Percentiles rank a stretch among this genome's conserved stretches.
Evolutionary conservation across 306 rosid species (phyloP).

Genomic region (Rosa persica): DNA sequence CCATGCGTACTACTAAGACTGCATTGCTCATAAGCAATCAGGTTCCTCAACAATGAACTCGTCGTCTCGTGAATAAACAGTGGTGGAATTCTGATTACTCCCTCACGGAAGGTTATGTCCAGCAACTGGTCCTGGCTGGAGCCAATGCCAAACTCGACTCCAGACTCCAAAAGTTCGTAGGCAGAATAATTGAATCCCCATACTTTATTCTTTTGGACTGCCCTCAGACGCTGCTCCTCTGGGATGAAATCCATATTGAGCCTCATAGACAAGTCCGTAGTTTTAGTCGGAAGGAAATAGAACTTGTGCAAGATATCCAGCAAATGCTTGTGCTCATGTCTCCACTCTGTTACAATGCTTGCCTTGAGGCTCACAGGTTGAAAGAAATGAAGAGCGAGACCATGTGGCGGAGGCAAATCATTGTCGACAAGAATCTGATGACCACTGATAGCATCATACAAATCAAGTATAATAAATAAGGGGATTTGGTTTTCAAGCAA

Average conservation of each 20-base stretch:
- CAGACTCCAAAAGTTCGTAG: constrained; percentile 26
- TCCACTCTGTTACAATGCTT: not conserved
- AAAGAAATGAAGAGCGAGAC: constrained; percentile 13
- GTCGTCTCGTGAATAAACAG: constrained; percentile 17
- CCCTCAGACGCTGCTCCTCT: not conserved
- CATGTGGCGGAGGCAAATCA: not conserved
- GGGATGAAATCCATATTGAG: not conserved
- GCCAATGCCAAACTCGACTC: constrained; percentile 7
- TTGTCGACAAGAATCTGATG: not conserved
- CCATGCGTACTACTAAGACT: constrained; percentile 20
- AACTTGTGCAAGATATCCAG: constrained; percentile 37
- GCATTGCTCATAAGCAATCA: constrained; percentile 40
- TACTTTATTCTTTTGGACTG: not conserved
- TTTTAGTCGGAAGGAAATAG: not conserved
- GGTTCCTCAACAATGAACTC: constrained; percentile 32
- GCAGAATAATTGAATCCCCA: constrained; percentile 19
- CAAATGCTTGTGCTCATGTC: constrained; percentile 18
- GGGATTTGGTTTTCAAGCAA: constrained; percentile 42
- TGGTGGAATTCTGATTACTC: not conserved
- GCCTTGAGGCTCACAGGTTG: not conserved
- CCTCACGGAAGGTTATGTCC: not conserved
- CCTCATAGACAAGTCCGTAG: not conserved
- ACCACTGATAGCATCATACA: constrained; percentile 1
- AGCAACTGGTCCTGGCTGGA: not conserved
- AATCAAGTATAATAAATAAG: constrained; percentile 23